These are phyloP conservation scores for Phytopythium ostracodes DNA, from an alignment of 352 stramenopile genomes.

Conservation along the genomic window DNA sequence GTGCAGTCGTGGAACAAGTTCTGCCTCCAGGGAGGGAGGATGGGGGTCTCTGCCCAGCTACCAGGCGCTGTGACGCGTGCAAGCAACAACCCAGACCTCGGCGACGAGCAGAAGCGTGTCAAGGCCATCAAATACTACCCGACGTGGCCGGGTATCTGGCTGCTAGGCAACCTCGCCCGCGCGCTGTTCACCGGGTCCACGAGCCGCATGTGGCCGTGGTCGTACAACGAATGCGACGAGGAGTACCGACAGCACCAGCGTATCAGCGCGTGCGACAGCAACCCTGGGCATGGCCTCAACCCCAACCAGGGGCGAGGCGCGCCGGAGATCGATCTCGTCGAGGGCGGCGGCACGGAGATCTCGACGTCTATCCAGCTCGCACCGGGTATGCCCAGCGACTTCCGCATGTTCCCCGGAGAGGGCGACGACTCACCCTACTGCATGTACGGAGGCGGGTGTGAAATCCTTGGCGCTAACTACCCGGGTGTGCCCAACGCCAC, in stretches of 20 bases:
- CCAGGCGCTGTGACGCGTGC: conserved; percentile 61
- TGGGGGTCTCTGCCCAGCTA: conserved; percentile 88
- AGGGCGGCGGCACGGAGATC: conserved; percentile 54
- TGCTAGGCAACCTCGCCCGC: conserved; percentile 93
- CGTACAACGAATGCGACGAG: conserved; percentile 80
- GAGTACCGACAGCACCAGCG: conserved; percentile 18
- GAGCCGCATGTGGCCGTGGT: conserved; percentile 92
- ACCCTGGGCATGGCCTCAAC: conserved; percentile 88
- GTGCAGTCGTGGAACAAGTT: conserved; percentile 92
- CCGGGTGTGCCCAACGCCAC: conserved; percentile 27
- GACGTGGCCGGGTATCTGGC: conserved; percentile 94
- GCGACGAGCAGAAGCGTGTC: conserved; percentile 32
- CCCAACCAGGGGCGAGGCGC: conserved; percentile 68
- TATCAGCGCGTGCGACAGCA: conserved; percentile 73
- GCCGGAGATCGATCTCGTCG: conserved; percentile 92
- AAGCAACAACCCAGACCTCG: conserved; percentile 45
- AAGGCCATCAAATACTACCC: conserved; percentile 46
- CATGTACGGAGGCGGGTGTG: conserved; percentile 22
- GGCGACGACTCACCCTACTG: conserved; percentile 22
- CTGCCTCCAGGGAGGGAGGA: conserved; percentile 87
- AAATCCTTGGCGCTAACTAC: conserved; percentile 28
- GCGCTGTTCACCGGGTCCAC: conserved; percentile 90
- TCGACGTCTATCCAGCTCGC: conserved; percentile 84
- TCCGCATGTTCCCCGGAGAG: conserved; percentile 29
- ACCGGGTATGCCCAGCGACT: conserved; percentile 42